Evolutionary conservation across 2,329 filamentous ascomycete genomes (phyloP), one percentile per base, ranked within the genome.

Genomic region (Bipolaris victoriae): DNA sequence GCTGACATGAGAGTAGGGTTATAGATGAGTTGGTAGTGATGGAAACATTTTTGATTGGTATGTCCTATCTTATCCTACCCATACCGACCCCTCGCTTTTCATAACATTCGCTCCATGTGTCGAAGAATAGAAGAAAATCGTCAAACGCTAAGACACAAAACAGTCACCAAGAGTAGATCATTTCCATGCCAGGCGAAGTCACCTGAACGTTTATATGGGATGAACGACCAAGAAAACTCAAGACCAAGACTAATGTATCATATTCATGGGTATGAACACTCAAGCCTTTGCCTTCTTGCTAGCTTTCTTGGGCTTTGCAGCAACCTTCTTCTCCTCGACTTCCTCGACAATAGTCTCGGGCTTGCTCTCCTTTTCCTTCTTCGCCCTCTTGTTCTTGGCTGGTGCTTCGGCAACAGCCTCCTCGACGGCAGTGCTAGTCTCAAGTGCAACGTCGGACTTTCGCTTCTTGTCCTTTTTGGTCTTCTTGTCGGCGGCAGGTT

Each of bases 201-300:
- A 33, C 13, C 29, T 11, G 13, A 13, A 40, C 5, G 2, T 26
- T 5, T 20, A 36, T 37, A 7, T 15, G 24, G 39, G 11, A 24
- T 22, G 16, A 20, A 40, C 29, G 9, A 16, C 31, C 29, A 31
- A 20, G 29, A 22, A 13, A 15, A 44, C 35, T 20, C 5, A n/a
- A 10, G 20, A 44, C 18, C 40, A 36, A 37, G 24, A 7, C 49
- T 15, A 31, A 37, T 37, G 7, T 37, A 48, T 11, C 31, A 7
- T 24, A 4, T 26, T 16, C 15, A 48, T 15, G n/a, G 16, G 26
- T 36, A 24, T 31, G 36, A 22, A 18, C 36, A 7, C 37, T 62
- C 39, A 67, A 49, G 65, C 62, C 54, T 70, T 71, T 3, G 55
- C 55, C 55, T 70, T 70, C 62, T 67, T 72, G 10, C 29, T 31